Evolutionary conservation across 2,329 filamentous ascomycete genomes (phyloP), one percentile per base, ranked within the genome.

Genomic region (Arthrobotrys sinensis): DNA sequence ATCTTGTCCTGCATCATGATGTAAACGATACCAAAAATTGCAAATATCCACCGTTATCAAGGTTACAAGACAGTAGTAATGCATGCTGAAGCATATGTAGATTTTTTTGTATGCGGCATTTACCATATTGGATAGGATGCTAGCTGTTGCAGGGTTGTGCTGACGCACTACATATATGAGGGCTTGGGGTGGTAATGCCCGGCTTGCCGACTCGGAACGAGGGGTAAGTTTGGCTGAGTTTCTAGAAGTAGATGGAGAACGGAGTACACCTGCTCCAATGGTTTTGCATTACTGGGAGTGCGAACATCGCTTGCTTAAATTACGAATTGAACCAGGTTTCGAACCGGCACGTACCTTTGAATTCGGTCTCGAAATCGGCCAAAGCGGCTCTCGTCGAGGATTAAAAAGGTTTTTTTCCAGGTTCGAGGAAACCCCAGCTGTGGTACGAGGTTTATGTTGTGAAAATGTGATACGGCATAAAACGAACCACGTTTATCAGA

Each of bases 21-120:
- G 57, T 65, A 55, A 72, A 65, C 50, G 11, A 3, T 6, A n/a
- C 24, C 64, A 40, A 46, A 48, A 72, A 64, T 72, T 55, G 34
- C 68, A 64, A 65, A 65, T 55, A 57, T 57, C 32, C 55, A 6
- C 55, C 36, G 16, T 60, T 60, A 60, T 60, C 55, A 60, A 40
- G 52, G 16, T 40, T 38, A 4, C 12, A 53, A 36, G 12, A 38
- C 36, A 14, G 34, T 60, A 43, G 34, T 11, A 28, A 40, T 60
- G 55, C 55, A 60, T 60, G 52, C 52, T 40, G n/a, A 8, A 60
- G 36, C 55, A 60, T 24, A 60, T 60, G 55, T 60, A n/a, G 12
- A 45, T 68, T 52, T 78, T 55, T 72, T 78, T 71, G 66, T 78
- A 78, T 78, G 75, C 75, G 75, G 75, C 62, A 78, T 78, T 78